Evolutionary conservation across 179 eudicot species (phyloP).

Genomic region (Spergularia azorica): DNA sequence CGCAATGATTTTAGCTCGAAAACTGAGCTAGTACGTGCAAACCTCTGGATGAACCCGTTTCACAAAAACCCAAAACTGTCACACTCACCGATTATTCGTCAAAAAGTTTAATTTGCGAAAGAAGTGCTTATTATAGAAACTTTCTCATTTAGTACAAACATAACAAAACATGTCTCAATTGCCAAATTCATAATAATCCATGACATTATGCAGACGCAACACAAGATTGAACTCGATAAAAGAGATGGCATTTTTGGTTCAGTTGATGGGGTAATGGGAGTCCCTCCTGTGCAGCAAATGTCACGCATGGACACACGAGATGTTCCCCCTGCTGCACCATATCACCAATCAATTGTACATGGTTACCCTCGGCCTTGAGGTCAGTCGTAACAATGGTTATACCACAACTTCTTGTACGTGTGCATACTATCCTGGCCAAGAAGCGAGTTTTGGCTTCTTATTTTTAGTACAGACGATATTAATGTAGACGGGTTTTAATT

Average conservation of each 20-base stretch:
- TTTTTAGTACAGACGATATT: too few relatives aligned
- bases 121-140: too few relatives aligned
- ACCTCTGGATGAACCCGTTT: neutral
- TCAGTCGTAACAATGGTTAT: neutral
- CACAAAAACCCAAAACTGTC: neutral
- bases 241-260: conserved; percentile 67
- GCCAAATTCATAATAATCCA: neutral
- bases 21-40: neutral
- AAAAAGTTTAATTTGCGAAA: neutral
- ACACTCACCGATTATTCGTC: neutral
- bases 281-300: conserved; percentile 70
- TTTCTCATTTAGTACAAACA: too few relatives aligned
- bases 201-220: conserved; percentile 65
- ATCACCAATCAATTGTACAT: conserved; percentile 26
- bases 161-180: neutral
- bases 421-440: too few relatives aligned
- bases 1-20: neutral
- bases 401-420: too few relatives aligned
- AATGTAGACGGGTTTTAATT: too few relatives aligned
- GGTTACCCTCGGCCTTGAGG: conserved; percentile 31
- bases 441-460: too few relatives aligned
- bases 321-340: conserved; percentile 41
- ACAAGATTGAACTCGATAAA: conserved; percentile 89
- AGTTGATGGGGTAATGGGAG: conserved; percentile 44
- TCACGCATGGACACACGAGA: conserved; percentile 59